Percentiles rank a stretch among this genome's conserved stretches.
Evolutionary conservation across 768 basidiomycete genomes (phyloP).

Genomic region (Trametes cubensis): DNA sequence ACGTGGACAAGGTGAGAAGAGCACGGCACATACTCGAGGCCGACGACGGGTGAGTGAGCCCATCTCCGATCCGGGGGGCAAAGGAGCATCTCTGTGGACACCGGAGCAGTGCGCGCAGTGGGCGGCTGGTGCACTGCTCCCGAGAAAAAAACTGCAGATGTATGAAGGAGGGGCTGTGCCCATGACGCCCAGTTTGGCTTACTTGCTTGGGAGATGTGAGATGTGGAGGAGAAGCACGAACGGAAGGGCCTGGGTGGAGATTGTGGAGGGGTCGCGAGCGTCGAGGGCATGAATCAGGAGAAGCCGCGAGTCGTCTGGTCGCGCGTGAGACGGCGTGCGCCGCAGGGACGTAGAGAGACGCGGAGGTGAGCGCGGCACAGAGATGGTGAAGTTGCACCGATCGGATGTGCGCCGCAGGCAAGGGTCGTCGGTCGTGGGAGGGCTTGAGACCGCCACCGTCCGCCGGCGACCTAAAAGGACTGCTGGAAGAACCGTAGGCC

Average conservation of each 20-base stretch:
- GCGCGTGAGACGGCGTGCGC: neutral
- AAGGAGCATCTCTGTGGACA: neutral
- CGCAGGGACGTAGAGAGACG: slow-evolving; percentile 1
- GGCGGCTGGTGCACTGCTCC: neutral
- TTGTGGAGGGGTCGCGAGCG: no score
- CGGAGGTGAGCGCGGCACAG: neutral
- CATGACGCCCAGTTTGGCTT: neutral
- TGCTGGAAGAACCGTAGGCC: neutral
- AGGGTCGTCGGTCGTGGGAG: no score
- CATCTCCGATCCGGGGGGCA: neutral
- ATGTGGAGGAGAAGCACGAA: neutral
- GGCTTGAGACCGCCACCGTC: neutral
- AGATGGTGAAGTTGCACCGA: no score
- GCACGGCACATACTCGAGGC: neutral
- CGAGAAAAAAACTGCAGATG: no score
- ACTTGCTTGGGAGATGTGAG: no score
- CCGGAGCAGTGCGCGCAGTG: neutral
- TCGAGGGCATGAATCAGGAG: neutral
- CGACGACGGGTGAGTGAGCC: neutral
- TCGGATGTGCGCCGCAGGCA: no score
- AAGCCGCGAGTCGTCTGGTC: no score
- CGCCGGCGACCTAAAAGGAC: slow-evolving; percentile 2
- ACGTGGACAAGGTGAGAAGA: no score
- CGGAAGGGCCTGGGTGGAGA: slow-evolving; percentile 3
- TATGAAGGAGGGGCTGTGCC: neutral